phyloP scores from a whole-genome alignment of 2,329 filamentous ascomycete genomes.

The Westerdykella ornata region DNA sequence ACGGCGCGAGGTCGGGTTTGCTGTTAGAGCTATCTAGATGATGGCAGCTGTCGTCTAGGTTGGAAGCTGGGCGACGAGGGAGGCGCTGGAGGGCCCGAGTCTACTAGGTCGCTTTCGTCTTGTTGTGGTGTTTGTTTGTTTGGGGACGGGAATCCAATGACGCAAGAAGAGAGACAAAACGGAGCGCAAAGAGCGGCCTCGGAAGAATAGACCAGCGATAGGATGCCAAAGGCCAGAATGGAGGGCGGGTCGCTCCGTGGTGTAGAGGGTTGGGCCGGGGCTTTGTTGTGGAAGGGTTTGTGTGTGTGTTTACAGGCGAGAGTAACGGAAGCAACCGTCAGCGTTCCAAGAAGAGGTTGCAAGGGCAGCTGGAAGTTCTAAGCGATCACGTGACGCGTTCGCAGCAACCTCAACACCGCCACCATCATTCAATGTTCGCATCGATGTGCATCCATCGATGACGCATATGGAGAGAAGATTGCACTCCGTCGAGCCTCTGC shows the following conservation, averaged over 20 bases:
- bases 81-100: constrained; percentile 1
- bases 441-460: too few relatives aligned
- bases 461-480: too few relatives aligned
- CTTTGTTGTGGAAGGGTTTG: constrained; percentile 21
- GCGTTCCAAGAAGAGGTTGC: background rate
- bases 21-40: constrained; percentile 3
- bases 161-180: constrained; percentile 6
- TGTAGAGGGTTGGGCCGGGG: constrained; percentile 12
- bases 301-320: constrained; percentile 16
- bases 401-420: too few relatives aligned
- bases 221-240: constrained; percentile 9
- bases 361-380: too few relatives aligned
- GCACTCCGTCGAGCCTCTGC: too few relatives aligned
- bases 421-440: too few relatives aligned
- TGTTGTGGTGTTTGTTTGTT: constrained; percentile 13
- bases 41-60: background rate
- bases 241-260: constrained; percentile 7
- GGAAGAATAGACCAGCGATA: constrained; percentile 14
- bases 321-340: constrained; percentile 13
- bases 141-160: constrained; percentile 4
- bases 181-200: background rate
- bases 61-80: background rate
- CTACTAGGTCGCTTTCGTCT: background rate
- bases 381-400: too few relatives aligned
- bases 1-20: constrained; percentile 5